These are phyloP conservation scores for Sarcodon aspratus DNA, from an alignment of 768 basidiomycete species.

Conservation along the genomic window DNA sequence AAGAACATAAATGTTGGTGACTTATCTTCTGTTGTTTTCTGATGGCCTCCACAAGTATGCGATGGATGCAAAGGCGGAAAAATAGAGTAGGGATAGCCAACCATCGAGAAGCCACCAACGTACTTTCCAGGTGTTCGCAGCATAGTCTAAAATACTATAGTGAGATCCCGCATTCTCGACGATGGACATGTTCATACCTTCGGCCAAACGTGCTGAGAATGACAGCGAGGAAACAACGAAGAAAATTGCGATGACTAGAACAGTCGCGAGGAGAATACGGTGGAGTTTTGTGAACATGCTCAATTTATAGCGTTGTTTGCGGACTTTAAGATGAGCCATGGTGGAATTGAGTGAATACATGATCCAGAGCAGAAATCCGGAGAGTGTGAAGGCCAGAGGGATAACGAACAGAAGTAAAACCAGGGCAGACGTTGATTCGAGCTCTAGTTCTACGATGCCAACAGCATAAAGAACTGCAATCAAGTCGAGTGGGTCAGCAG, in stretches of 20 bases:
- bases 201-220: constrained; percentile 83
- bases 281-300: constrained; percentile 84
- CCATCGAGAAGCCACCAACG: constrained; percentile 98
- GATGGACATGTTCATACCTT: constrained; percentile 40
- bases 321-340: constrained; percentile 71
- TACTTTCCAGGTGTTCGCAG: constrained; percentile 78
- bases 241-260: constrained; percentile 75
- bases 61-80: constrained; percentile 68
- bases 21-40: constrained; percentile 79
- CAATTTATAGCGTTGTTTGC: constrained; percentile 81
- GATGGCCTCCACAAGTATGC: constrained; percentile 92
- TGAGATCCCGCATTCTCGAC: not conserved
- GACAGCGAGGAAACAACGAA: constrained; percentile 89
- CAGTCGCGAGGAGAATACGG: constrained; percentile 73
- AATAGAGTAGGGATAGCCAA: constrained; percentile 83
- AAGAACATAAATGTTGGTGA: constrained; percentile 9
- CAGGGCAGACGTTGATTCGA: constrained; percentile 84
- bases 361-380: constrained; percentile 93
- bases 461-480: constrained; percentile 76
- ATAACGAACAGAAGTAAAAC: constrained; percentile 84
- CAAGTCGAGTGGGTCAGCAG: not conserved
- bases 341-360: constrained; percentile 86
- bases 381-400: constrained; percentile 91
- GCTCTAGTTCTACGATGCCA: constrained; percentile 86
- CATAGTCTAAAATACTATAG: constrained; percentile 59